phyloP scores from a whole-genome alignment of 768 basidiomycete species.

The Candolleomyces aberdarensis region DNA sequence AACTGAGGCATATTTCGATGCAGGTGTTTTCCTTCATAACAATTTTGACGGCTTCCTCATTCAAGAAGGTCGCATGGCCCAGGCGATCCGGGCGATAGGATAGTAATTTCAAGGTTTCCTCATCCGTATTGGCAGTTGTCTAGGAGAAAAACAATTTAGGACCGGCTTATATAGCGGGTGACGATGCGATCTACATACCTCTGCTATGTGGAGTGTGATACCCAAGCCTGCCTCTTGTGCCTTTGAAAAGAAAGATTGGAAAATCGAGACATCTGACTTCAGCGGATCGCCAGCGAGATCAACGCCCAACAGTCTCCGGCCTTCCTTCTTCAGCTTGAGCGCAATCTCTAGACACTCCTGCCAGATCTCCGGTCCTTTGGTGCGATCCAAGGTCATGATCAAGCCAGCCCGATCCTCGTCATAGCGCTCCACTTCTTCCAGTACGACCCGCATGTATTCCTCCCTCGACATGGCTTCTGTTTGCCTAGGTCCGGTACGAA shows the following conservation, averaged over 20 bases:
- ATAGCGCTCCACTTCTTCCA: conserved; percentile 63
- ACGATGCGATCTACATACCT: conserved; percentile 38
- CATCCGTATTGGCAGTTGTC: conserved; percentile 45
- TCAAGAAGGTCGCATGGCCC: conserved; percentile 80
- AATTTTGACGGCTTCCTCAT: conserved; percentile 52
- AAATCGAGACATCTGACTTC: conserved; percentile 53
- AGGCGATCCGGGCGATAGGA: conserved; percentile 64
- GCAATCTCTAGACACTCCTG: conserved; percentile 59
- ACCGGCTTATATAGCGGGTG: background rate
- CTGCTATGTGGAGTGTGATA: conserved; percentile 81
- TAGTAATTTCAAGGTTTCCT: conserved; percentile 61
- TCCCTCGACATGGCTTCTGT: conserved; percentile 55
- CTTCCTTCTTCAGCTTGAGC: conserved; percentile 47
- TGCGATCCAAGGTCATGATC: conserved; percentile 74
- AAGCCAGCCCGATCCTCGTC: conserved; percentile 47
- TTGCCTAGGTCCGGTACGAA: conserved; percentile 75
- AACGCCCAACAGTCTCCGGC: conserved; percentile 68
- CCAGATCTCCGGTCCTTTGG: conserved; percentile 52
- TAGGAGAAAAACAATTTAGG: conserved; percentile 15
- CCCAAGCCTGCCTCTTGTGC: conserved; percentile 62
- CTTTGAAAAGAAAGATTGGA: conserved; percentile 47
- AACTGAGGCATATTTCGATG: conserved; percentile 80
- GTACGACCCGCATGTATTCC: conserved; percentile 62
- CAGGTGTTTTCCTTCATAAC: conserved; percentile 54
- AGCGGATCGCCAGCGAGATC: conserved; percentile 79